These are phyloP conservation scores for Populus tomentosa DNA, from an alignment of 441 rosid species.

Conservation along the genomic window DNA sequence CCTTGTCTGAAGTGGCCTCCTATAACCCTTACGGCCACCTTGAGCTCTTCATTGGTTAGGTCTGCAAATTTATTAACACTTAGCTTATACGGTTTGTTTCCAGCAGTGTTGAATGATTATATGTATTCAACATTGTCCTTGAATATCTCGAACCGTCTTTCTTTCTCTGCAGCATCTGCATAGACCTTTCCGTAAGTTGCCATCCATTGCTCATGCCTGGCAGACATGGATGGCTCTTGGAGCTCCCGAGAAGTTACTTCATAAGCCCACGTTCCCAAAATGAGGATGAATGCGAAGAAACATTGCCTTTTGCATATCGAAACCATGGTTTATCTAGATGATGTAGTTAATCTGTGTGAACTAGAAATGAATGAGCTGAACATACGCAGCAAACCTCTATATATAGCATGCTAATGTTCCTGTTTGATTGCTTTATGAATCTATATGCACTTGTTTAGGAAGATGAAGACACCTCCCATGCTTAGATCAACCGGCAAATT, in stretches of 20 bases:
- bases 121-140: slow-evolving; percentile 46
- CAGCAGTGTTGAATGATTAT: slow-evolving; percentile 53
- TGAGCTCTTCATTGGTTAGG: slow-evolving; percentile 64
- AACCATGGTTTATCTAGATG: slow-evolving; percentile 5
- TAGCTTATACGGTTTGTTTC: slow-evolving; percentile 46
- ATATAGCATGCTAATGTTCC: too few relatives aligned
- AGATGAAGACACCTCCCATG: slow-evolving; percentile 18
- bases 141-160: slow-evolving; percentile 48
- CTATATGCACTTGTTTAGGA: too few relatives aligned
- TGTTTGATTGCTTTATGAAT: too few relatives aligned
- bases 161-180: slow-evolving; percentile 35
- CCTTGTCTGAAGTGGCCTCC: background rate
- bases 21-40: slow-evolving; percentile 29
- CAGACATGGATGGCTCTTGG: slow-evolving; percentile 5
- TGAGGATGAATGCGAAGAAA: slow-evolving; percentile 9
- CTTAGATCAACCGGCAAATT: slow-evolving; percentile 24
- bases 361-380: slow-evolving; percentile 25
- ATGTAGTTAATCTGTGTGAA: too few relatives aligned
- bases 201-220: slow-evolving; percentile 56
- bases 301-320: background rate
- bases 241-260: slow-evolving; percentile 15
- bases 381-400: slow-evolving; percentile 39
- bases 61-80: slow-evolving; percentile 69
- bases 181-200: slow-evolving; percentile 28
- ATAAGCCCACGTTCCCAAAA: background rate